These are phyloP conservation scores for Lotmaria passim DNA, from an alignment of 208 protist species.

Conservation along the genomic window DNA sequence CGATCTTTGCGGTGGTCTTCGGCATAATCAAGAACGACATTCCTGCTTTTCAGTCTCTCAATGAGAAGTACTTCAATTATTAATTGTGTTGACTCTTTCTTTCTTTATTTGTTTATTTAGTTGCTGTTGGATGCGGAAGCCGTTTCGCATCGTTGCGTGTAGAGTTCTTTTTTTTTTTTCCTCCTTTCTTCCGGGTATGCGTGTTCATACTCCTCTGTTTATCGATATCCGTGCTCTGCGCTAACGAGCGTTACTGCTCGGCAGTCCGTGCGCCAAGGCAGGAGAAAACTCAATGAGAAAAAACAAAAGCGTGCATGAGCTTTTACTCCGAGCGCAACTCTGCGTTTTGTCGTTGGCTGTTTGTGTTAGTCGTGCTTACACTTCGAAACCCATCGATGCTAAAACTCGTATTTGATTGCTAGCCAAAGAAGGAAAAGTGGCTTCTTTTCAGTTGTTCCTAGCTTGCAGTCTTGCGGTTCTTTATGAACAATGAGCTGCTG, in stretches of 20 bases:
- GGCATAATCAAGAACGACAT: slow-evolving; percentile 82
- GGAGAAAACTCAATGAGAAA: neutral
- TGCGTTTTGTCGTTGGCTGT: no score
- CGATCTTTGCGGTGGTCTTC: slow-evolving; percentile 62
- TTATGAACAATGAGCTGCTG: no score
- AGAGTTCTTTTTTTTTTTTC: neutral
- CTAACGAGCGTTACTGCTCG: neutral
- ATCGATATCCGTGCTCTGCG: neutral
- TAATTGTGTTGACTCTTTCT: slow-evolving; percentile 6
- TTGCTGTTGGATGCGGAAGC: slow-evolving; percentile 3
- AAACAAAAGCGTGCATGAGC: neutral
- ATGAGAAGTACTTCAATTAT: slow-evolving; percentile 81
- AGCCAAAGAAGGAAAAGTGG: no score
- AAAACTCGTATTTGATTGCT: no score
- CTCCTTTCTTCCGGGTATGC: neutral
- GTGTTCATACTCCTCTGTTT: neutral
- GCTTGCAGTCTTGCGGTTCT: no score
- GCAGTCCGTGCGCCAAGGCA: neutral
- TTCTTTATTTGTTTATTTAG: neutral
- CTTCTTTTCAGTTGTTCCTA: no score
- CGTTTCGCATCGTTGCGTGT: neutral
- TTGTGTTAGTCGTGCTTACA: no score
- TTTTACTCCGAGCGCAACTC: no score
- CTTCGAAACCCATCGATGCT: no score
- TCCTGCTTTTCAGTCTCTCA: slow-evolving; percentile 69